Evolutionary conservation across 2,329 filamentous ascomycete genomes (phyloP), one percentile per base, ranked within the genome.

Genomic region (Fusarium udum): DNA sequence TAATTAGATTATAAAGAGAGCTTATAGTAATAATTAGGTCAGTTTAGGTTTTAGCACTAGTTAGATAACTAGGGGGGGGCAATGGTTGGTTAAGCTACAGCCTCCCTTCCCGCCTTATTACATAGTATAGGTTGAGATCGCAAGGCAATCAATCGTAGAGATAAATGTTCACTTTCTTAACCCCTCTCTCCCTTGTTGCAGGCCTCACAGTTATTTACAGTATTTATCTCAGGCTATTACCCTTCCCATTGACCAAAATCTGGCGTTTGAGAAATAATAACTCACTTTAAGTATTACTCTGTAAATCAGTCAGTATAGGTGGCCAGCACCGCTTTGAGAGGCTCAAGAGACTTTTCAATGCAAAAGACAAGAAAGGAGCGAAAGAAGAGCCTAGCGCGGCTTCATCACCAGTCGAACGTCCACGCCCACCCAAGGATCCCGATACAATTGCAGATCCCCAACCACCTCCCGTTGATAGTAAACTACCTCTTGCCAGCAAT

Each of bases 361-460:
- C 14, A 26, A 45, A 45, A 26, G 42, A 45, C 8, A 11, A 0
- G n/a, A 43, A 24, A 24, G 40, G 11, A 16, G 40, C 6, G 10
- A 18, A 43, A 18, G n/a, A 24, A 24, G 40, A 24, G n/a, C 10
- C 40, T 10, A 16, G 15, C n/a, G 1, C n/a, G 1, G n/a, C 40
- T 43, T 18, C 40, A 18, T 43, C 15, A 8, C 6, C 10, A 0
- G 15, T 43, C 40, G n/a, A 0, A 18, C 4, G 12, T 24, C 15
- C 15, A 7, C n/a, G 15, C 10, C 22, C 39, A n/a, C 39, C 39
- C 22, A n/a, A 40, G 39, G 22, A 40, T n/a, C 22, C 39, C 22
- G 22, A 40, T 4, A n/a, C 22, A 40, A 40, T n/a, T 6, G n/a
- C 39, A 40, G 22, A 40, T 15, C 39, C 22, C 39, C 4, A 15